These are phyloP conservation scores for Fragosphaeria purpurea DNA, from an alignment of 2,329 filamentous ascomycete species.

Conservation along the genomic window DNA sequence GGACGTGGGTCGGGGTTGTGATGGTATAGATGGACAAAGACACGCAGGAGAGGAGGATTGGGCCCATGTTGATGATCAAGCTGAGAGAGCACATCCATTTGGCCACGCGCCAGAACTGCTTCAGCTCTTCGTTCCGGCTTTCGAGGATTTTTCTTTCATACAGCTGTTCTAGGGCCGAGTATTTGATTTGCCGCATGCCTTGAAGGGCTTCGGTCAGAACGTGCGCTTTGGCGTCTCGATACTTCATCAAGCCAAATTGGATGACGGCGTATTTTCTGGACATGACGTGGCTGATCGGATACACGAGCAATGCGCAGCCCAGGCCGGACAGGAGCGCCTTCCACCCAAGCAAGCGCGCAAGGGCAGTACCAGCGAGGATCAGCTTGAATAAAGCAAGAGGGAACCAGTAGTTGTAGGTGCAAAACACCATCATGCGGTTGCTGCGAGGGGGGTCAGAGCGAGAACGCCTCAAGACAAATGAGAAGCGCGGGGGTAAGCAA, in stretches of 20 bases:
- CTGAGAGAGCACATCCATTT: constrained; percentile 21
- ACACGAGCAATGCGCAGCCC: constrained; percentile 17
- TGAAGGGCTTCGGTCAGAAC: constrained; percentile 26
- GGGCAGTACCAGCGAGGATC: constrained; percentile 20
- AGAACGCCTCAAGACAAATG: too few species aligned
- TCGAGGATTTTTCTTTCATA: constrained; percentile 25
- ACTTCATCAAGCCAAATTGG: constrained; percentile 25
- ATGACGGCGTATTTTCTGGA: constrained; percentile 21
- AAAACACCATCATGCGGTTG: constrained; percentile 21
- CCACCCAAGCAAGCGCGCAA: constrained; percentile 23
- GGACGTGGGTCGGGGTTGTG: constrained; percentile 21
- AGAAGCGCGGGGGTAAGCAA: too few species aligned
- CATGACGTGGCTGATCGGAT: constrained; percentile 20
- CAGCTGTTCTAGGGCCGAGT: constrained; percentile 25
- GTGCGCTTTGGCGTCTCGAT: constrained; percentile 25
- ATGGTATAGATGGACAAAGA: constrained; percentile 23
- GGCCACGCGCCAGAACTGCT: constrained; percentile 23
- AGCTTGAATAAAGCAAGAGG: constrained; percentile 25
- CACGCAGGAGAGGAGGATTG: constrained; percentile 23
- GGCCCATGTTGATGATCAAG: constrained; percentile 22
- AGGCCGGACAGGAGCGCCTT: constrained; percentile 21
- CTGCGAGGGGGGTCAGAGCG: constrained; percentile 6
- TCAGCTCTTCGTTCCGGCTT: constrained; percentile 24
- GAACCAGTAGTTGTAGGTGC: constrained; percentile 23
- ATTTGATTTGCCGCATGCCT: constrained; percentile 29